Percentiles rank a stretch among this genome's conserved stretches.
phyloP scores from a whole-genome alignment of 2,329 filamentous ascomycete species.

The Penicillium sp. region DNA sequence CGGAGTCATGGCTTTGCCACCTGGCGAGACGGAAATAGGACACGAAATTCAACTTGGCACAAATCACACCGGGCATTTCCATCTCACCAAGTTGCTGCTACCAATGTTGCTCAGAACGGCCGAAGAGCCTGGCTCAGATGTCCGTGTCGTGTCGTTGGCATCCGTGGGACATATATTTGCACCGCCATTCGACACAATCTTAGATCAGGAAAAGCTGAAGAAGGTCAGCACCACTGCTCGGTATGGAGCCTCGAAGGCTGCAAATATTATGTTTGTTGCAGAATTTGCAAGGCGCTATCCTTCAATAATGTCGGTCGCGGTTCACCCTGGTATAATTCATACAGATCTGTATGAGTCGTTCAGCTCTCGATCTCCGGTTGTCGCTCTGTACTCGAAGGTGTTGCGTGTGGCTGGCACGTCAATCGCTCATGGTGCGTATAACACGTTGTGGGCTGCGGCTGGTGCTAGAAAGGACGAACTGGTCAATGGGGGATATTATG shows the following conservation, averaged over 20 bases:
- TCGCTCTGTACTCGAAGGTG: slow-evolving; percentile 10
- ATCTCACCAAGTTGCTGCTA: slow-evolving; percentile 36
- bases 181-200: slow-evolving; percentile 28
- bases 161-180: slow-evolving; percentile 31
- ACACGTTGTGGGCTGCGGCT: slow-evolving; percentile 32
- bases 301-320: slow-evolving; percentile 37
- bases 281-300: slow-evolving; percentile 42
- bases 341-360: slow-evolving; percentile 31
- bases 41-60: slow-evolving; percentile 41
- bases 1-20: slow-evolving; percentile 41
- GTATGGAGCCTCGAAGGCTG: slow-evolving; percentile 48
- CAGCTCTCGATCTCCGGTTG: slow-evolving; percentile 7
- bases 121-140: slow-evolving; percentile 23
- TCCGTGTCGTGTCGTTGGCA: slow-evolving; percentile 29
- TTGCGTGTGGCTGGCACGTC: slow-evolving; percentile 21
- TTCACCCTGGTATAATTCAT: slow-evolving; percentile 47
- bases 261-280: slow-evolving; percentile 46
- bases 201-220: slow-evolving; percentile 31
- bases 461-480: slow-evolving; percentile 26
- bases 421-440: slow-evolving; percentile 23
- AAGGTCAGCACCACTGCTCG: slow-evolving; percentile 31
- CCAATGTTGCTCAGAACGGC: slow-evolving; percentile 30
- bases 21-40: slow-evolving; percentile 34
- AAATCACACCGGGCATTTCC: slow-evolving; percentile 40
- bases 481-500: slow-evolving; percentile 30